Percentiles rank a stretch among this genome's conserved stretches.
Conservation (phyloP, 805 yeast species). For the Jamesozyma lodderae region DNA sequence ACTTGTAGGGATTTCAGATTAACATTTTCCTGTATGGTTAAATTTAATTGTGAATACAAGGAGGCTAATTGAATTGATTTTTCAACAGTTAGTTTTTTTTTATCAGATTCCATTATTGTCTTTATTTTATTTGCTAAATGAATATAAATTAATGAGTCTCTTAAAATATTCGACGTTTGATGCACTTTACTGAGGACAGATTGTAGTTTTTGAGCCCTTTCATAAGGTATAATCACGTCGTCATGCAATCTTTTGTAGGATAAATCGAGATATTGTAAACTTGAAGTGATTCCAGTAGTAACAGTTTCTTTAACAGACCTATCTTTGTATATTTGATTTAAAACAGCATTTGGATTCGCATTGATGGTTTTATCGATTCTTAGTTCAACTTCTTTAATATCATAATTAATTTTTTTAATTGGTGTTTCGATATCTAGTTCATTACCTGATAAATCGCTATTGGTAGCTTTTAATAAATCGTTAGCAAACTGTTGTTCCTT, state of each 20-base stretch:
- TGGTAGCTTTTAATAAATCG: slow-evolving; percentile 19
- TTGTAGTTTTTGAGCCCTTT: slow-evolving; percentile 24
- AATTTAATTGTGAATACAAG: slow-evolving; percentile 20
- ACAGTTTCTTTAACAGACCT: slow-evolving; percentile 10
- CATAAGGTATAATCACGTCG: slow-evolving; percentile 25
- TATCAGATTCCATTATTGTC: slow-evolving; percentile 4
- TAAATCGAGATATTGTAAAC: slow-evolving; percentile 22
- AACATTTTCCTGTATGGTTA: slow-evolving; percentile 19
- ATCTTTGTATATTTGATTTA: slow-evolving; percentile 19
- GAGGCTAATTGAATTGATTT: slow-evolving; percentile 17
- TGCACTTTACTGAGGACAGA: slow-evolving; percentile 26
- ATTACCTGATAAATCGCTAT: slow-evolving; percentile 10
- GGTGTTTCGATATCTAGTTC: slow-evolving; percentile 25
- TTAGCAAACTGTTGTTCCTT: slow-evolving; percentile 18
- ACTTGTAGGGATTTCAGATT: slow-evolving; percentile 22
- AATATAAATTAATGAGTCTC: slow-evolving; percentile 23
- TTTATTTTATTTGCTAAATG: slow-evolving; percentile 21
- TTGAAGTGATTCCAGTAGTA: slow-evolving; percentile 14
- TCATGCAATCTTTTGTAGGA: slow-evolving; percentile 26
- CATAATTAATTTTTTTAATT: slow-evolving; percentile 24
- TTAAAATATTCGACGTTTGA: slow-evolving; percentile 26
- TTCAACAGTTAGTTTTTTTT: slow-evolving; percentile 7
- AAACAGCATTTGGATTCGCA: slow-evolving; percentile 16
- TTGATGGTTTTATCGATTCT: slow-evolving; percentile 17
- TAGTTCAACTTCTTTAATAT: slow-evolving; percentile 21